Base-by-base conservation (phyloP, 139 green algal genomes). In the Zygnema circumcarinatum region DNA sequence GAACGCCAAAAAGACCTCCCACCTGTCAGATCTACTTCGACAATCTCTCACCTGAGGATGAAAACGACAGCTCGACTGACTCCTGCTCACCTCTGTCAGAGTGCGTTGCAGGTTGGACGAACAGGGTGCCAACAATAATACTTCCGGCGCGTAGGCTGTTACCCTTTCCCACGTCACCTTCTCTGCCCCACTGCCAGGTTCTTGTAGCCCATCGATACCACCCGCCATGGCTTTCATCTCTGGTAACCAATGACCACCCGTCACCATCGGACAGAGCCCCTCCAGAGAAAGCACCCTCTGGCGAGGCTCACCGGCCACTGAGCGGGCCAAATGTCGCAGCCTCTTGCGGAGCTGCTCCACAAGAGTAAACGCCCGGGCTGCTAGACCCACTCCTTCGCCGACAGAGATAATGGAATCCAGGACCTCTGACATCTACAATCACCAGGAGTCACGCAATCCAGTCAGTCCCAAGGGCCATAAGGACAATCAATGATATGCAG, bases 351-450 rank as follows among this genome's bases (percentile, higher is more conserved):
- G 88, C 1, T 81, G 62, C 52, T 95, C 92, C 7, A 96, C 93
- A 25, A 96, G 83, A 68, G 78, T 62, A 20, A 86, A 62, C 0
- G 95, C 96, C 36, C 91, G 83, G 1, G 94, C 87, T 1, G 89
- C 68, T 25, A 92, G 93, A 0, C 92, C 94, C 3, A 93, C 92
- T 0, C 94, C 94, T 0, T 90, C 84, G 7, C 94, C 96, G 2
- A 98, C 89, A 88, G 94, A 83, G 67, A 96, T 40, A 32, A 98
- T 95, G 2, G 92, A 89, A 40, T 97, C 93, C 22, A 98, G 87
- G 25, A 97, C 94, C 40, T 98, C 96, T 32, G 81, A 74, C 52
- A 90, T 31, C 86, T 90, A 38, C 36, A 25, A 20, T 62, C 47
- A 62, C n/a, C n/a, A n/a, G n/a, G n/a, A n/a, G n/a, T n/a, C n/a